These are phyloP conservation scores for Apiotrichum gamsii DNA, from an alignment of 1,284 basidiomycete species.

Conservation along the genomic window DNA sequence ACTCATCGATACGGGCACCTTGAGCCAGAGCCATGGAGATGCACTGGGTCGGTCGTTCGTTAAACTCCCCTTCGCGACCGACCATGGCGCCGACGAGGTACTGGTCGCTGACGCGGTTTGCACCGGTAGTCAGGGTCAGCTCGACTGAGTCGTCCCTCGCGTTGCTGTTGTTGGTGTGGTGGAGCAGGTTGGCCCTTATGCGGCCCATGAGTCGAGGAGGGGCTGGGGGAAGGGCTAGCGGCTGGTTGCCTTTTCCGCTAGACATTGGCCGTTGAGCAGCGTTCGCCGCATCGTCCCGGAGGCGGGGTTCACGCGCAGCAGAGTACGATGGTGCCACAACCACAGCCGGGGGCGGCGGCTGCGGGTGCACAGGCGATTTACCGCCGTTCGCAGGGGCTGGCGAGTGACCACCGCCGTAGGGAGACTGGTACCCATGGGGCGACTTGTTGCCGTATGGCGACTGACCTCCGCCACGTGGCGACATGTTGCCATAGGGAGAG, in stretches of 20 bases:
- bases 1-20: conserved; percentile 17
- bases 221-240: too few species aligned
- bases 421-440: not conserved
- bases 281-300: too few species aligned
- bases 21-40: conserved; percentile 6
- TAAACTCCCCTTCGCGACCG: not conserved
- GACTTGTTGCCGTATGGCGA: not conserved
- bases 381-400: not conserved
- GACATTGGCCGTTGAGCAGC: too few species aligned
- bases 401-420: not conserved
- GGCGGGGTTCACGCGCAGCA: too few species aligned
- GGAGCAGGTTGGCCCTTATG: too few species aligned
- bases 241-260: too few species aligned
- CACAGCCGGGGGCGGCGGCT: not conserved
- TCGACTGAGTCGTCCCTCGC: too few species aligned
- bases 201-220: too few species aligned
- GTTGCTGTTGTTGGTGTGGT: too few species aligned
- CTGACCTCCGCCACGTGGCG: not conserved
- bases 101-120: too few species aligned
- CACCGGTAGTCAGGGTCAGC: too few species aligned
- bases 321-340: not conserved
- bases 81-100: not conserved
- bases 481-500: too few species aligned
- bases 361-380: not conserved
- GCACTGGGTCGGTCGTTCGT: not conserved